These are phyloP conservation scores for Trifolium dubium DNA, from an alignment of 306 rosid genomes.

Conservation along the genomic window DNA sequence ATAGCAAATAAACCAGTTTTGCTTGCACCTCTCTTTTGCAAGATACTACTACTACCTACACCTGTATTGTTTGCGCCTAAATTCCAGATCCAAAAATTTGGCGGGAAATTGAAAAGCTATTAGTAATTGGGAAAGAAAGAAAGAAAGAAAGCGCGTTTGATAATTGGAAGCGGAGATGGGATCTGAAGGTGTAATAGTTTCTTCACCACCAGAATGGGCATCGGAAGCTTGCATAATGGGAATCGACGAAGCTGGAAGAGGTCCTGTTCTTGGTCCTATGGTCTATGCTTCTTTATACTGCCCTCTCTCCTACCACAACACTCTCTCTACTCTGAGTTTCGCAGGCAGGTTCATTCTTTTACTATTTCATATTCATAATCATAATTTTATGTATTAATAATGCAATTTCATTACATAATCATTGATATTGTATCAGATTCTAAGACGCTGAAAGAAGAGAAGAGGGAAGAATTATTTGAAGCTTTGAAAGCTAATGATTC, in stretches of 20 bases:
- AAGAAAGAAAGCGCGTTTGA: neutral
- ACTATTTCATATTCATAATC: neutral
- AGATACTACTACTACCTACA: no score
- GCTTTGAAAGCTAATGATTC: slow-evolving; percentile 65
- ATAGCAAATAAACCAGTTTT: no score
- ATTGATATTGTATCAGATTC: slow-evolving; percentile 57
- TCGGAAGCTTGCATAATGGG: slow-evolving; percentile 85
- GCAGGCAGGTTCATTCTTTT: slow-evolving; percentile 71
- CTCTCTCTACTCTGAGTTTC: slow-evolving; percentile 77
- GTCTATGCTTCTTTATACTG: slow-evolving; percentile 86
- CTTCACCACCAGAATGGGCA: slow-evolving; percentile 57
- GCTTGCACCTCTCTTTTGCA: no score
- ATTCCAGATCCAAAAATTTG: no score
- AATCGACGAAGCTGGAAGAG: slow-evolving; percentile 97
- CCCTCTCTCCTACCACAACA: slow-evolving; percentile 64
- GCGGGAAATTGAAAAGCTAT: slow-evolving; percentile 1
- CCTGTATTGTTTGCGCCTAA: no score
- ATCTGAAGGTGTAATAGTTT: slow-evolving; percentile 42
- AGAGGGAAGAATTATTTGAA: slow-evolving; percentile 90
- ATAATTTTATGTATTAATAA: neutral
- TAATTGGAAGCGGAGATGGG: slow-evolving; percentile 43
- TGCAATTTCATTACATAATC: neutral
- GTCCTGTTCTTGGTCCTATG: slow-evolving; percentile 97
- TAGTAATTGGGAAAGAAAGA: neutral
- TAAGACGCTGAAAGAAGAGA: slow-evolving; percentile 90